Percentiles rank a stretch among this genome's conserved stretches.
Conservation (phyloP, 179 eudicot genomes). For the Carnegiea gigantea region DNA sequence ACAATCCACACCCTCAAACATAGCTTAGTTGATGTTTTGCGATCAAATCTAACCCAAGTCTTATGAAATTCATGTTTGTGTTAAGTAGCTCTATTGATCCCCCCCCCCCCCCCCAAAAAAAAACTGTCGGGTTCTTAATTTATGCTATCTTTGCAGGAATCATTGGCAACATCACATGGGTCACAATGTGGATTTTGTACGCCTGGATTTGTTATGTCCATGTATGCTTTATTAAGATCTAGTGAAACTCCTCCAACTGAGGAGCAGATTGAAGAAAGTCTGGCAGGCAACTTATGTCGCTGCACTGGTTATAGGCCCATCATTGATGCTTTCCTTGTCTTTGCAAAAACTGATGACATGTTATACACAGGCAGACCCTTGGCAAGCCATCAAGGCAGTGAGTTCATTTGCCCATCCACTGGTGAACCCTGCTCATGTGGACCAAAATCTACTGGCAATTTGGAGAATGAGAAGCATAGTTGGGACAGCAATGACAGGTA, state of each 20-base stretch:
- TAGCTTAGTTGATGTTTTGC: neutral
- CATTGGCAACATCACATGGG: conserved; percentile 81
- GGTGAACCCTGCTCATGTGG: conserved; percentile 96
- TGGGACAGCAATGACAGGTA: conserved; percentile 25
- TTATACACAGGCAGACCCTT: conserved; percentile 51
- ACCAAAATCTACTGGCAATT: conserved; percentile 31
- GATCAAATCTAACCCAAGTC: neutral
- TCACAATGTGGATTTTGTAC: conserved; percentile 99
- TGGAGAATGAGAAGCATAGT: conserved; percentile 24
- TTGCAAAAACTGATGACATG: conserved; percentile 79
- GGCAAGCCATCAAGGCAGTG: conserved; percentile 36
- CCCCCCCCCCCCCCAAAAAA: neutral
- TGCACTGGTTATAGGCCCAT: conserved; percentile 99
- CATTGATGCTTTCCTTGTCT: conserved; percentile 89
- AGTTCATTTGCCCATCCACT: conserved; percentile 90
- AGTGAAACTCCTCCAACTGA: conserved; percentile 69
- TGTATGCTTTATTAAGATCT: conserved; percentile 94
- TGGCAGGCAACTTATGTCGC: conserved; percentile 95
- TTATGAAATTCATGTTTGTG: neutral
- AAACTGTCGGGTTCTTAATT: neutral
- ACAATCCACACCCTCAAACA: neutral
- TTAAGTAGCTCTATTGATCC: neutral
- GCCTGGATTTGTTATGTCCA: conserved; percentile 98
- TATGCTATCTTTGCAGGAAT: conserved; percentile 63
- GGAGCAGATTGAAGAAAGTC: conserved; percentile 93